Evolutionary conservation across 75 land plant genomes (phyloP).

Genomic region (Pinus albicaulis): DNA sequence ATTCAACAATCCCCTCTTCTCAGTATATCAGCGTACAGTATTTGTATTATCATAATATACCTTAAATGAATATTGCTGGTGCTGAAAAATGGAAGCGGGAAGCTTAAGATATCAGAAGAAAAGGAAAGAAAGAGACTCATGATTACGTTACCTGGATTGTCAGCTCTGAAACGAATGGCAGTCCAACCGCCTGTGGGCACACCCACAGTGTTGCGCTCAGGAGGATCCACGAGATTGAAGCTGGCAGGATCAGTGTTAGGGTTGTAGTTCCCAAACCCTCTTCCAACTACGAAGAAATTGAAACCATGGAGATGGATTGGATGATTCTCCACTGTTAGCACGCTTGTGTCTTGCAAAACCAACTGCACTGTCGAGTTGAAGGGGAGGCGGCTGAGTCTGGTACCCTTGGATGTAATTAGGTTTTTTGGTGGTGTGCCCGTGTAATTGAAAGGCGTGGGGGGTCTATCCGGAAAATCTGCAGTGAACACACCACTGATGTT

Average conservation of each 20-base stretch:
- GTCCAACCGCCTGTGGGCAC: conserved; percentile 56
- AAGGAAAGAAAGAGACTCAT: too few species aligned
- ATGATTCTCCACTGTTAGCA: conserved; percentile 36
- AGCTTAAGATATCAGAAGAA: too few species aligned
- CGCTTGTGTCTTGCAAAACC: conserved; percentile 37
- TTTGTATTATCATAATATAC: too few species aligned
- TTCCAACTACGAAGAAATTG: conserved; percentile 38
- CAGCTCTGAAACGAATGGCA: conserved; percentile 53
- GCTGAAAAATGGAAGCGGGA: too few species aligned
- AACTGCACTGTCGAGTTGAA: conserved; percentile 35
- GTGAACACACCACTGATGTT: conserved; percentile 34
- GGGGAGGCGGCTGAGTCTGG: conserved; percentile 9
- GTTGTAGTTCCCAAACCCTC: conserved; percentile 48
- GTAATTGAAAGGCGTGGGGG: conserved; percentile 29
- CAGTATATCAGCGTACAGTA: too few species aligned
- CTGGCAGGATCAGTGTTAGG: conserved; percentile 32
- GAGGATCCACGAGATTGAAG: conserved; percentile 61
- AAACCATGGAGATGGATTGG: conserved; percentile 46
- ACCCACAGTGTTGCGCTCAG: conserved; percentile 41
- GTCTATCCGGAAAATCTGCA: conserved; percentile 28
- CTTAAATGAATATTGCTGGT: too few species aligned
- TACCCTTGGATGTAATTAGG: conserved; percentile 20
- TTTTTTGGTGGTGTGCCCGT: conserved; percentile 26
- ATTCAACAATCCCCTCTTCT: too few species aligned
- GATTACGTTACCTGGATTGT: conserved; percentile 49